Base-by-base conservation (phyloP, 108 stramenopile genomes). In the Bacterosira constricta region DNA sequence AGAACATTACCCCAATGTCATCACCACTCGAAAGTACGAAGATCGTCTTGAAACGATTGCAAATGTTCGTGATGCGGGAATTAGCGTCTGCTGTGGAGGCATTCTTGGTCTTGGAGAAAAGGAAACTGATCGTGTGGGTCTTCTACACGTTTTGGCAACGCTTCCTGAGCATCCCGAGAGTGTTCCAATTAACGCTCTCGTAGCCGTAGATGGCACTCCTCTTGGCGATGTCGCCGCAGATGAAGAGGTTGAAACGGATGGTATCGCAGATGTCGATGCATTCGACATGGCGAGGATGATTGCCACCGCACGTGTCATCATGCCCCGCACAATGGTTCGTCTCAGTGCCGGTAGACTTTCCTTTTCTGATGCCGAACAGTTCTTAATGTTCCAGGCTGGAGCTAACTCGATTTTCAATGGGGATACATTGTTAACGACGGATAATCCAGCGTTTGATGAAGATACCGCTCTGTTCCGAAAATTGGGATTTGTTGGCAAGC, bases 361-460 rank as follows among this genome's bases (percentile, higher is more conserved):
- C 56, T 97, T 98, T 71, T 88, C 88, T 46, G 86, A 97, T 64
- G 95, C 95, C 26, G 98, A 97, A 65, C 97, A 98, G 80, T 97
- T 77, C 64, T 67, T 98, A 49, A 97, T 98, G 96, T 98, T 98
- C 85, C 90, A 94, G 75, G 97, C 97, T 9, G 98, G 98, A 17
- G 98, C 98, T 38, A 98, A 98, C 83, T 96, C 95, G 46, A 98
- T 98, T 66, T 98, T 98, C 75, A 98, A 96, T 62, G 98, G 98
- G 12, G 98, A 98, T 77, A 96, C 92, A 79, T 85, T 98, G 39
- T 79, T 98, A 49, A 98, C 98, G 8, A 97, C 98, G 1, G 78
- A 82, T 66, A 98, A 98, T 81, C 96, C 96, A 1, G 96, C 91
- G 60, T 97, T 98, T 69, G 90, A 95, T 54, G 86, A 82, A 29